These are phyloP conservation scores for Thermomyces lanuginosus DNA, from an alignment of 2,329 filamentous ascomycete genomes.

Conservation along the genomic window DNA sequence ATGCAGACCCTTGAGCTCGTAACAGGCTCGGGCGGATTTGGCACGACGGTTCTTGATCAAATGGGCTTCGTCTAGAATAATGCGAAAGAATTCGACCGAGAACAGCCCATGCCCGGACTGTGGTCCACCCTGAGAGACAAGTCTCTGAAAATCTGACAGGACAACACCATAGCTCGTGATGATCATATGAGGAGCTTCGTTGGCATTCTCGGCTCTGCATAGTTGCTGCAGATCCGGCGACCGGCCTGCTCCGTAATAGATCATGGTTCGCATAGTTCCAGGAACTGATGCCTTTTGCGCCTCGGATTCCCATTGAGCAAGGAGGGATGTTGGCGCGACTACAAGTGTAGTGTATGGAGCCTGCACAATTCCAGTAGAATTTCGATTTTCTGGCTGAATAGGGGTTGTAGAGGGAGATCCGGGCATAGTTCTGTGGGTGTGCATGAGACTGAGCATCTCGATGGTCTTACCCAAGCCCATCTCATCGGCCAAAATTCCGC, in stretches of 20 bases:
- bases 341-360: constrained; percentile 87
- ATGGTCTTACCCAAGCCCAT: constrained; percentile 99
- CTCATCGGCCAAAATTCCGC: constrained; percentile 82
- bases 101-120: constrained; percentile 65
- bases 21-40: constrained; percentile 90
- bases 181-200: constrained; percentile 69
- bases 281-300: constrained; percentile 75
- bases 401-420: too few relatives aligned
- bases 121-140: constrained; percentile 39
- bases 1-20: constrained; percentile 69
- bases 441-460: constrained; percentile 88
- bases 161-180: constrained; percentile 92
- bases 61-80: constrained; percentile 92
- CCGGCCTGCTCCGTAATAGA: constrained; percentile 90
- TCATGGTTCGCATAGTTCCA: constrained; percentile 64
- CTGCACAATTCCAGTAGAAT: constrained; percentile 41
- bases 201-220: constrained; percentile 57
- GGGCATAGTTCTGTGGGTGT: constrained; percentile 67
- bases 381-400: constrained; percentile 13
- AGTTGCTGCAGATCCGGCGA: constrained; percentile 58
- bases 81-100: constrained; percentile 80
- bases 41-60: constrained; percentile 80
- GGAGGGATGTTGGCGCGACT: constrained; percentile 86
- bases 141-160: constrained; percentile 71
- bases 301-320: constrained; percentile 96